Evolutionary conservation across 108 stramenopile genomes (phyloP).

Genomic region (Ochromonas danica): DNA sequence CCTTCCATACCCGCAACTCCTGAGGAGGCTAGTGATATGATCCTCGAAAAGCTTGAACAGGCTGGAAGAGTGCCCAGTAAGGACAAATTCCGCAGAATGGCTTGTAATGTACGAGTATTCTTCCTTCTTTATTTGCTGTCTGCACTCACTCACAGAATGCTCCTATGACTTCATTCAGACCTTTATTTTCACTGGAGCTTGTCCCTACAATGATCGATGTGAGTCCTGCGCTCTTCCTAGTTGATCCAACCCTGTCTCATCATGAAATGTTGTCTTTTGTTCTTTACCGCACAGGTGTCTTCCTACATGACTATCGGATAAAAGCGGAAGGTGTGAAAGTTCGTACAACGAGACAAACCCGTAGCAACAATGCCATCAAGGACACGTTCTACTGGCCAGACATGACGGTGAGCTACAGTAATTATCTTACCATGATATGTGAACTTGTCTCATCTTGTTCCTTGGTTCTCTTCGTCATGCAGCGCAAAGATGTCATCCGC

Average conservation of each 20-base stretch:
- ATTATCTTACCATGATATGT: neutral
- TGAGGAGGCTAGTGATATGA: neutral
- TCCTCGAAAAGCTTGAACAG: constrained; percentile 5
- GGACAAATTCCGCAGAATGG: constrained; percentile 27
- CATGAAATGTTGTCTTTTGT: too few relatives aligned
- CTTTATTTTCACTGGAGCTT: constrained; percentile 22
- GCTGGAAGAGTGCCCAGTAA: constrained; percentile 11
- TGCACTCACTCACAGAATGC: neutral
- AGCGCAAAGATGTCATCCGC: neutral
- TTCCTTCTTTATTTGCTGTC: neutral
- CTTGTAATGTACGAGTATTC: neutral
- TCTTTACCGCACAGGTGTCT: constrained; percentile 5
- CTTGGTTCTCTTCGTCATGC: too few relatives aligned
- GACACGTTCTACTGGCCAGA: constrained; percentile 31
- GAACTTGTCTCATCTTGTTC: neutral
- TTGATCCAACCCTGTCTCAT: too few relatives aligned
- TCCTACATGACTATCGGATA: constrained; percentile 13
- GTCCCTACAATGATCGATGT: constrained; percentile 28
- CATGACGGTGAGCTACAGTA: neutral
- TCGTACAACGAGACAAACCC: neutral
- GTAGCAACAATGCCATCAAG: neutral
- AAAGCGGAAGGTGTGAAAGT: constrained; percentile 6
- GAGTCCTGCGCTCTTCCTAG: neutral
- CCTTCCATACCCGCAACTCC: too few relatives aligned
- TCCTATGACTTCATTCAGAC: constrained; percentile 8